Percentiles rank a stretch among this genome's conserved stretches.
Conservation (phyloP, 129 eudicot genomes). For the Silybum marianum region DNA sequence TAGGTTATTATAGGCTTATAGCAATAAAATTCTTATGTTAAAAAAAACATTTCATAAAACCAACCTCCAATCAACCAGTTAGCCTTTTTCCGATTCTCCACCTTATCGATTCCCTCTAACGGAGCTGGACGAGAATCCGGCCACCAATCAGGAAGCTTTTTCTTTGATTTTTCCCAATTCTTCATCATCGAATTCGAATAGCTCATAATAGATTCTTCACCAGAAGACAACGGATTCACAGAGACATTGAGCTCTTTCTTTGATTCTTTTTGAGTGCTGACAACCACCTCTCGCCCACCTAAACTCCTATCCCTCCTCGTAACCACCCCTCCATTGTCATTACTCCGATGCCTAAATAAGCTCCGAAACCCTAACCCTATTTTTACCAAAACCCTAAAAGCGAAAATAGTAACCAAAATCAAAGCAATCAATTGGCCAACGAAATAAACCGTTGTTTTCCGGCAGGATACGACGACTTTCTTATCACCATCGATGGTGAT, state of each 20-base stretch:
- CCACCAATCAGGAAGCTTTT: slow-evolving; percentile 92
- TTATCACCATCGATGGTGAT: slow-evolving; percentile 39
- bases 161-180: slow-evolving; percentile 36
- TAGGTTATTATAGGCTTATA: slow-evolving; percentile 7
- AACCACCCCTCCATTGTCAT: slow-evolving; percentile 39
- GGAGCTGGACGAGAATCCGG: slow-evolving; percentile 45
- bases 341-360: slow-evolving; percentile 20
- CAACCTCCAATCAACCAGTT: slow-evolving; percentile 75
- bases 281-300: slow-evolving; percentile 84
- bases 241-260: slow-evolving; percentile 22
- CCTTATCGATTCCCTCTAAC: slow-evolving; percentile 40
- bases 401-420: slow-evolving; percentile 39
- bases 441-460: slow-evolving; percentile 56
- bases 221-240: slow-evolving; percentile 33
- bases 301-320: slow-evolving; percentile 78
- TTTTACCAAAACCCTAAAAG: slow-evolving; percentile 49
- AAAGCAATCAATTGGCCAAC: slow-evolving; percentile 35
- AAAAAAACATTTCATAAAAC: slow-evolving; percentile 22
- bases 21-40: slow-evolving; percentile 13
- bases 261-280: slow-evolving; percentile 47
- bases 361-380: slow-evolving; percentile 46
- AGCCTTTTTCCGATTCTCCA: slow-evolving; percentile 68
- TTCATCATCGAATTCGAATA: slow-evolving; percentile 22
- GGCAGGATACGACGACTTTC: slow-evolving; percentile 59
- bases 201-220: slow-evolving; percentile 19